Evolutionary conservation across 2,329 filamentous ascomycete species (phyloP), one percentile per base, ranked within the genome.

Genomic region (Calonectria crousiana): DNA sequence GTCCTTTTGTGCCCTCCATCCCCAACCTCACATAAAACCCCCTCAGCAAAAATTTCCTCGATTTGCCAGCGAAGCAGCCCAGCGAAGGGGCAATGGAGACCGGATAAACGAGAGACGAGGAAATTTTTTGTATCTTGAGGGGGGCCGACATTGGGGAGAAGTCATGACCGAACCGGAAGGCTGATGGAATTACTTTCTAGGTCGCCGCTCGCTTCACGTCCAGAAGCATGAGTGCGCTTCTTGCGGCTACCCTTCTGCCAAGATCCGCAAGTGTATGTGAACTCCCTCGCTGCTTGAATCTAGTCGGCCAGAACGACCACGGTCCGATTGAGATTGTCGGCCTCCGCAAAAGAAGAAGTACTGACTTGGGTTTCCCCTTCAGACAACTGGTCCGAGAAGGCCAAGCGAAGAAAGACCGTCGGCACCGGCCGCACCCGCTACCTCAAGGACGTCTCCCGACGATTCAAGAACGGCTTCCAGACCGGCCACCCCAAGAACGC

Each of bases 341-440:
- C 44, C 64, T 30, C 23, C 23, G n/a, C 44, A n/a, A 47, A 47
- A 47, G 30, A n/a, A 44, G 41, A 41, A 47, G 76, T 75, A 75
- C 78, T 79, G 67, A 79, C 79, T 51, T 49, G 68, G 68, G 62
- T 49, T 28, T 66, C 16, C 65, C 20, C 41, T 76, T 86, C 86
- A 98, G 96, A 93, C 94, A 98, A 99, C 95, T 99, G 97, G 97
- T 93, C 95, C 88, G 96, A 98, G 93, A 99, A 99, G 95, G 96
- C 96, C 84, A 98, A 98, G 95, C 92, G 97, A 89, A 97, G 97
- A 94, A 98, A 98, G 96, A 98, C 96, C 86, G 96, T 95, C 87
- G 97, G 97, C 85, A 96, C 95, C 86, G 97, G 97, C 88, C 95
- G 97, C 89, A 97, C 96, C 93, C 93, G 95, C 87, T 95, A 96